Evolutionary conservation across 129 eudicot genomes (phyloP).

Genomic region (Artemisia argyi): DNA sequence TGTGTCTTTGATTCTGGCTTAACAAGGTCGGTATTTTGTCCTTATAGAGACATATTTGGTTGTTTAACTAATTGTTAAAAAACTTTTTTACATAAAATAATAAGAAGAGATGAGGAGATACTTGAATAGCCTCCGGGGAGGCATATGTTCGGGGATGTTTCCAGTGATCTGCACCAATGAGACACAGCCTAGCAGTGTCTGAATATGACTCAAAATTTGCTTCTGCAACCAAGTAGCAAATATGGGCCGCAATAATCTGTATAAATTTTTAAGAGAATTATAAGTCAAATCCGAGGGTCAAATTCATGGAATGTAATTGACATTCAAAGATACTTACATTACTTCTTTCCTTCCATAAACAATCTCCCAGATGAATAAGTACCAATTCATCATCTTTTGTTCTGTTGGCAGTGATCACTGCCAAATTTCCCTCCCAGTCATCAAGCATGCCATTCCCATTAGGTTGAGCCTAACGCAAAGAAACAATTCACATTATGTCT

Average conservation of each 20-base stretch:
- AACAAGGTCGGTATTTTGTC: neutral
- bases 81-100: neutral
- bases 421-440: constrained; percentile 46
- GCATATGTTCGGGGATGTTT: constrained; percentile 90
- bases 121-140: constrained; percentile 98
- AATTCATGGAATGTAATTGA: constrained; percentile 13
- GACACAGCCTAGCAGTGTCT: constrained; percentile 91
- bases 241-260: constrained; percentile 96
- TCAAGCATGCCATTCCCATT: constrained; percentile 71
- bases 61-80: neutral
- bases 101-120: constrained; percentile 27
- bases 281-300: neutral
- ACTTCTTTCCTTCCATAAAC: constrained; percentile 45
- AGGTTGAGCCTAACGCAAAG: constrained; percentile 34
- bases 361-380: constrained; percentile 47
- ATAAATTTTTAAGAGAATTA: neutral
- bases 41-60: neutral
- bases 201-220: constrained; percentile 87
- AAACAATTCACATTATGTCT: constrained; percentile 14
- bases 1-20: constrained; percentile 8
- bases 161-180: constrained; percentile 93
- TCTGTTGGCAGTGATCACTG: constrained; percentile 44
- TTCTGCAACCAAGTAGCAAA: constrained; percentile 96
- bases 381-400: constrained; percentile 42
- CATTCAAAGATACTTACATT: constrained; percentile 29